Conservation (phyloP, 176 grass and related monocot species). For the Avena insularis region DNA sequence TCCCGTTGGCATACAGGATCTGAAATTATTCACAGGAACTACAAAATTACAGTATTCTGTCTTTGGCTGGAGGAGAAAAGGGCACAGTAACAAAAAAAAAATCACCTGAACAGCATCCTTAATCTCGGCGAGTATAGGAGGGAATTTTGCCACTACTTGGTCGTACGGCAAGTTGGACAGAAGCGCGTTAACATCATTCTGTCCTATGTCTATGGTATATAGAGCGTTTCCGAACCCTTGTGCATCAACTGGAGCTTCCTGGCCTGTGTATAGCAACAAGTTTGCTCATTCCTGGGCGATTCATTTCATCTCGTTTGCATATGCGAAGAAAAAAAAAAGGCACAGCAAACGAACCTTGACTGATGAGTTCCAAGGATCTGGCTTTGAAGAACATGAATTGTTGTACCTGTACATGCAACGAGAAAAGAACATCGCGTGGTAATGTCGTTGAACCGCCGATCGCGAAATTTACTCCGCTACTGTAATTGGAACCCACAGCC, state of each 20-base stretch:
- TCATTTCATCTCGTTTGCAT: background rate
- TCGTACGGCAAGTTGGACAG: conserved; percentile 49
- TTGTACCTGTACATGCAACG: conserved; percentile 69
- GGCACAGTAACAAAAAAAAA: background rate
- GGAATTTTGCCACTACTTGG: conserved; percentile 61
- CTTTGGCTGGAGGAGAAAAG: background rate
- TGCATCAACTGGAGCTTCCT: conserved; percentile 46
- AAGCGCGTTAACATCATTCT: conserved; percentile 76
- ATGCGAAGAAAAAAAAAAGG: background rate
- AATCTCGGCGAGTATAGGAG: conserved; percentile 63
- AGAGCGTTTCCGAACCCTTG: conserved; percentile 68
- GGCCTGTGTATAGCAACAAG: conserved; percentile 46
- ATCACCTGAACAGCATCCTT: conserved; percentile 69
- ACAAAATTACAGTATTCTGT: background rate
- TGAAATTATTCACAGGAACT: conserved; percentile 34
- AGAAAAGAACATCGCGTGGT: conserved; percentile 59
- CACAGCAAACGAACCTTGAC: conserved; percentile 45
- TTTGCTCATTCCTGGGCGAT: background rate
- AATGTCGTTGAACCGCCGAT: conserved; percentile 57
- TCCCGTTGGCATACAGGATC: conserved; percentile 64
- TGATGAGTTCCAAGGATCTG: conserved; percentile 74
- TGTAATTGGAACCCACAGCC: conserved; percentile 76
- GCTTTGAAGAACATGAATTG: conserved; percentile 79
- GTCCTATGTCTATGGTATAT: conserved; percentile 87
- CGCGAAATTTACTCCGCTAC: conserved; percentile 84